These are phyloP conservation scores for Eimeria necatrix DNA, from an alignment of 169 alveolate genomes.

Conservation along the genomic window DNA sequence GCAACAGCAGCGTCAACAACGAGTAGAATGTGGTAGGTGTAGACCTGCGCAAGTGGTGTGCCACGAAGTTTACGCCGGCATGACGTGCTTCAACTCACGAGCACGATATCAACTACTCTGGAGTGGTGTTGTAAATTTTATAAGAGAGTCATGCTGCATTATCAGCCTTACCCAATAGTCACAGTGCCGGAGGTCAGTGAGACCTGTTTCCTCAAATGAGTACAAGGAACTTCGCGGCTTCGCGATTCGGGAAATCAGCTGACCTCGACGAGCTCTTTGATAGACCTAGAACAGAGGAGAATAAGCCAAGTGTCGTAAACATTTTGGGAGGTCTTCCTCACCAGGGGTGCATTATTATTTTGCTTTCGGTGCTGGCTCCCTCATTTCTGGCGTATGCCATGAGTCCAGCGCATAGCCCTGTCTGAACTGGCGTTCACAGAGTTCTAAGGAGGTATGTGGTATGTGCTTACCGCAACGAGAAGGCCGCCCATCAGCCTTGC, in stretches of 20 bases:
- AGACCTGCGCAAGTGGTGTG: slow-evolving; percentile 18
- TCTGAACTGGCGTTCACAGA: slow-evolving; percentile 38
- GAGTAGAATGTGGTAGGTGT: slow-evolving; percentile 55
- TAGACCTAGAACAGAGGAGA: slow-evolving; percentile 18
- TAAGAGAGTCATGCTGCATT: neutral
- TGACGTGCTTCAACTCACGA: slow-evolving; percentile 17
- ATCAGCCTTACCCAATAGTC: slow-evolving; percentile 69
- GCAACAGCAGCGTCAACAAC: slow-evolving; percentile 58
- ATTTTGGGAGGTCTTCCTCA: neutral
- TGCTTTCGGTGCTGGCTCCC: slow-evolving; percentile 72
- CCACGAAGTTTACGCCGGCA: neutral
- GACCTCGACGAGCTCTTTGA: slow-evolving; percentile 64
- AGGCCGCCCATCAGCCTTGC: slow-evolving; percentile 47
- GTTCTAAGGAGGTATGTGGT: neutral
- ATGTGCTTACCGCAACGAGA: slow-evolving; percentile 57
- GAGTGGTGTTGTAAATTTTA: neutral
- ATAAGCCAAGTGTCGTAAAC: neutral
- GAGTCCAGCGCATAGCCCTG: slow-evolving; percentile 49
- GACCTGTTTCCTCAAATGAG: neutral
- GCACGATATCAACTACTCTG: slow-evolving; percentile 55
- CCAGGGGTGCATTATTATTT: slow-evolving; percentile 69
- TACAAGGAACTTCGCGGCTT: neutral
- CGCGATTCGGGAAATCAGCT: neutral
- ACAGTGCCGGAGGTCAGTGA: slow-evolving; percentile 67
- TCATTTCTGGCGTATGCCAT: slow-evolving; percentile 54